These are phyloP conservation scores for Trichaptum fuscoviolaceum DNA, from an alignment of 768 basidiomycete species.

Conservation along the genomic window DNA sequence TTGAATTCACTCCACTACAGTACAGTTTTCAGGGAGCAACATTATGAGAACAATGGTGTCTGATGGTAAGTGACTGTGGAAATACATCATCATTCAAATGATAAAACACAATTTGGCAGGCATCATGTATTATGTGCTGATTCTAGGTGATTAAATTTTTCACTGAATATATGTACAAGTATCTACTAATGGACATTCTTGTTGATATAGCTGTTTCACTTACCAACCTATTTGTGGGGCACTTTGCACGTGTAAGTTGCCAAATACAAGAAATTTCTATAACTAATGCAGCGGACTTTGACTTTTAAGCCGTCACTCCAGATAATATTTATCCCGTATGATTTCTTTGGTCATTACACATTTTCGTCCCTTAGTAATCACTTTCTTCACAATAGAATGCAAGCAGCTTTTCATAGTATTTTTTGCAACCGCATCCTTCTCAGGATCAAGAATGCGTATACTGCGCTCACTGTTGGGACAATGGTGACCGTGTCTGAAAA, in stretches of 20 bases:
- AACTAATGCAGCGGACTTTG: too few species aligned
- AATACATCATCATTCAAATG: too few species aligned
- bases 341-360: too few species aligned
- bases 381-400: neutral
- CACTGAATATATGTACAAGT: neutral
- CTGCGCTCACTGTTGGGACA: neutral
- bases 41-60: neutral
- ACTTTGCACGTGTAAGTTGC: neutral
- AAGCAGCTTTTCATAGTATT: neutral
- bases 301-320: neutral
- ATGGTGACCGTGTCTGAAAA: neutral
- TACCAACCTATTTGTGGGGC: neutral
- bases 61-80: neutral
- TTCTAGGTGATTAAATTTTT: neutral
- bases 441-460: neutral
- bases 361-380: neutral
- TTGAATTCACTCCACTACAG: too few species aligned
- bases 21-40: too few species aligned
- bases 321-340: neutral
- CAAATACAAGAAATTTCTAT: too few species aligned
- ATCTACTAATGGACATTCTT: neutral
- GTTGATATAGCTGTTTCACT: neutral
- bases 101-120: neutral
- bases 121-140: neutral
- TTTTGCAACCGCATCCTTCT: neutral